Base-by-base conservation (phyloP, 768 basidiomycete species). In the Rhizopogon vinicolor region DNA sequence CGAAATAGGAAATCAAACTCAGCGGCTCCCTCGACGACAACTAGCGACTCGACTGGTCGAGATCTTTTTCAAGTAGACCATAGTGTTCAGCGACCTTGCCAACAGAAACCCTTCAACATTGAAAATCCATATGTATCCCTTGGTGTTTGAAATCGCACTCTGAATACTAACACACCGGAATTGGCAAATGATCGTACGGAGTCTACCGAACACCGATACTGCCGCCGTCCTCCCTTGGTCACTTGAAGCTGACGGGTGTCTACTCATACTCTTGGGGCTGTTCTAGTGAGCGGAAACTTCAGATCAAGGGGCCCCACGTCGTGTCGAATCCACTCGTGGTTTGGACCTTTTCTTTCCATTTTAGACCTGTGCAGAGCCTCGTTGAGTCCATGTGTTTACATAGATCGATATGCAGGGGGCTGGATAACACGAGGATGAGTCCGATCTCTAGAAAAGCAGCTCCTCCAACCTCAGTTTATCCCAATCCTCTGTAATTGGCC, bases 401-500 rank as follows among this genome's bases (percentile, higher is more conserved):
- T 52, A n/a, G 62, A 69, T 58, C 60, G 61, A 68, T 69, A 18
- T 35, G 39, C 57, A 62, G 68, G 25, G 22, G 29, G 66, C 68
- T 64, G 70, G 63, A 51, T 31, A 58, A 70, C 68, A 70, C 58
- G 68, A 70, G 68, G 70, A 10, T 22, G 22, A 37, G 16, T 41
- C 33, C 41, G 19, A 39, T 62, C 59, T 60, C 57, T 70, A 66
- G 64, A 71, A 70, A 60, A 72, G 62, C 61, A 58, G 51, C 39
- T 57, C 14, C 48, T 48, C 56, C 16, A 29, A 40, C 31, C 50
- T 53, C 25, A 41, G 16, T 56, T 48, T 45, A 56, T 54, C 44
- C 29, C 59, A 61, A 50, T 52, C 35, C 53, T 39, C 56, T 56
- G 43, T 39, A 57, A 40, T 29, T 52, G 48, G 41, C 53, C 45